Conservation (phyloP, 2,329 filamentous ascomycete genomes). For the Colletotrichum sublineola region DNA sequence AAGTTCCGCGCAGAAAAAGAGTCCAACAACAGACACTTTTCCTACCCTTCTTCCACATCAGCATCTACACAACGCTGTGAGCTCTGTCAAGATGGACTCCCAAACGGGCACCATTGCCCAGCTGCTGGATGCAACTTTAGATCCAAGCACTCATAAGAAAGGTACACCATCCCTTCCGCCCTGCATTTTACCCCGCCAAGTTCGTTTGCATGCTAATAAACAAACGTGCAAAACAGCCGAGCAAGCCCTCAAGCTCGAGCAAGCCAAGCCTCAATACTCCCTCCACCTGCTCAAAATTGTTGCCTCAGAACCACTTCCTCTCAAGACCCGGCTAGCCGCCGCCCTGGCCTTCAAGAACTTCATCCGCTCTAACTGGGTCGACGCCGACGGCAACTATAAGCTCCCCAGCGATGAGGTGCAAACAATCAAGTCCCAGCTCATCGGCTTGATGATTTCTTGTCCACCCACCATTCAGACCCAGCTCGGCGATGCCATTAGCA, state of each 20-base stretch:
- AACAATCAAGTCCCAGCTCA: conserved; percentile 94
- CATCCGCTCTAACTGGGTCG: conserved; percentile 92
- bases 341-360: conserved; percentile 99
- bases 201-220: conserved; percentile 53
- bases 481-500: conserved; percentile 94
- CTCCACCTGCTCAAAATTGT: conserved; percentile 91
- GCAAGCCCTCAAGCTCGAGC: conserved; percentile 80
- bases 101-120: conserved; percentile 76
- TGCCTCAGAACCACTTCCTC: conserved; percentile 77
- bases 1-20: conserved; percentile 31
- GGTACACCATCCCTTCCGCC: conserved; percentile 64
- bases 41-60: conserved; percentile 10
- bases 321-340: conserved; percentile 86
- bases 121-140: conserved; percentile 90
- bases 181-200: conserved; percentile 49
- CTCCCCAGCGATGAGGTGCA: conserved; percentile 84
- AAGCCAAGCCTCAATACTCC: conserved; percentile 89
- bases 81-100: conserved; percentile 64
- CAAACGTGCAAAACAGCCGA: conserved; percentile 74
- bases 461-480: conserved; percentile 91
- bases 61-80: conserved; percentile 35
- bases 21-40: conserved; percentile 29
- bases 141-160: conserved; percentile 89
- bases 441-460: conserved; percentile 95
- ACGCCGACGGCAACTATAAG: conserved; percentile 95